Evolutionary conservation across 2,329 filamentous ascomycete species (phyloP), one percentile per base, ranked within the genome.

Genomic region (Magnaporthiopsis incrustans): DNA sequence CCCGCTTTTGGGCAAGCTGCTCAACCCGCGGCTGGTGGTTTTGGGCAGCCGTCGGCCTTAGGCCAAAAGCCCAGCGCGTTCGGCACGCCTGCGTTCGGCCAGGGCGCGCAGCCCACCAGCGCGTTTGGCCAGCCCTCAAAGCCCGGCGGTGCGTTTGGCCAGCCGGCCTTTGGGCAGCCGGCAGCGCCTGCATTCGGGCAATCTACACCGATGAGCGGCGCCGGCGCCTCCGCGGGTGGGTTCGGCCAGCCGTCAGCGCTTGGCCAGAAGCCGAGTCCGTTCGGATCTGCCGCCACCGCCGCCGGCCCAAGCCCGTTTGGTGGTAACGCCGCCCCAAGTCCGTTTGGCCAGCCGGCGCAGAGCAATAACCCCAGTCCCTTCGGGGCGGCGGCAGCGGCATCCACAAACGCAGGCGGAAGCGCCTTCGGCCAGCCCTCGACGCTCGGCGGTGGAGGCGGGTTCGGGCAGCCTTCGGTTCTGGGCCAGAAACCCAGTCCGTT

Each of bases 1-100:
- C 70, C 77, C 14, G 73, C 78, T 12, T 73, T 73, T 58, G 68
- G 77, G 1, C 76, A 81, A 64, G 69, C 77, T 14, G 74, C 80
- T 10, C 76, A 78, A 63, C 70, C 74, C 56, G 69, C 71, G 30
- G 64, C 26, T 71, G 33, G 35, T 18, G 70, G 73, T 0, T 79
- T 72, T 32, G 69, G 70, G 18, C 70, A 72, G 57, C 64, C 68
- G 7, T 67, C 77, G 57, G 65, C 71, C 4, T 64, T 75, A 57
- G 75, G 74, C n/a, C 70, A 71, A 38, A 73, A 74, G 27, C 71
- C 73, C 11, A 77, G 71, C 64, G 71, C 75, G 1, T 77, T 62
- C 25, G 65, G 68, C 25, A 65, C 57, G 35, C 57, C 62, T 8
- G 64, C 65, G 10, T 64, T 67, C 32, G 65, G 65, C n/a, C 65